phyloP scores from a whole-genome alignment of 768 basidiomycete genomes.

The Lactifluus hygrophoroides region DNA sequence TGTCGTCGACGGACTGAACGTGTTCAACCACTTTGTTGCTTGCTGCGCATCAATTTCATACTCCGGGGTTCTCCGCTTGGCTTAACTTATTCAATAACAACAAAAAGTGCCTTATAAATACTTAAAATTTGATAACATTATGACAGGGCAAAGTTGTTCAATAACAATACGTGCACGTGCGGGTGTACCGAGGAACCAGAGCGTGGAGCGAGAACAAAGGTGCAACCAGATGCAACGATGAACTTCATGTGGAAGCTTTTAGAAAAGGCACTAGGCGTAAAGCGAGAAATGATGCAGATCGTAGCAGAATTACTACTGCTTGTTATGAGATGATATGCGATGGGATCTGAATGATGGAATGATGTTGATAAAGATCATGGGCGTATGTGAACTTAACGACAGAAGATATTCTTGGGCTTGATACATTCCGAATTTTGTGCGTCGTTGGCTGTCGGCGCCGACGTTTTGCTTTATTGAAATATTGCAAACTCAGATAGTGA shows the following conservation, averaged over 20 bases:
- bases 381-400: conserved; percentile 9
- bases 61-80: neutral
- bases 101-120: neutral
- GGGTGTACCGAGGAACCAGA: neutral
- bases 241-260: neutral
- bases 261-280: conserved; percentile 7
- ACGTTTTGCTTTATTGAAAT: conserved; percentile 9
- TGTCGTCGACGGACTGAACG: neutral
- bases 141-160: neutral
- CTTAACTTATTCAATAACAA: neutral
- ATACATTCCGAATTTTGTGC: conserved; percentile 16
- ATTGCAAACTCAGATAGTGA: conserved; percentile 15
- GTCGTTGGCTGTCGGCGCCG: neutral
- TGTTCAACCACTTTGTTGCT: neutral
- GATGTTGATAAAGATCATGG: conserved; percentile 14
- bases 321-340: conserved; percentile 16
- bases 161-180: neutral
- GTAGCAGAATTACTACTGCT: conserved; percentile 15
- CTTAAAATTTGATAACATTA: conserved; percentile 14
- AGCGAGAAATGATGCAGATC: conserved; percentile 19
- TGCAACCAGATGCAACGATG: conserved; percentile 1
- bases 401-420: conserved; percentile 15
- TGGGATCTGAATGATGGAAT: conserved; percentile 9
- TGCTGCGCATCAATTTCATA: neutral
- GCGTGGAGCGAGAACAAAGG: conserved; percentile 9